A percentile compares a stretch with the other conserved stretches of the same genome.
Evolutionary conservation across 306 rosid genomes (phyloP).

Genomic region (Begonia masoniana): DNA sequence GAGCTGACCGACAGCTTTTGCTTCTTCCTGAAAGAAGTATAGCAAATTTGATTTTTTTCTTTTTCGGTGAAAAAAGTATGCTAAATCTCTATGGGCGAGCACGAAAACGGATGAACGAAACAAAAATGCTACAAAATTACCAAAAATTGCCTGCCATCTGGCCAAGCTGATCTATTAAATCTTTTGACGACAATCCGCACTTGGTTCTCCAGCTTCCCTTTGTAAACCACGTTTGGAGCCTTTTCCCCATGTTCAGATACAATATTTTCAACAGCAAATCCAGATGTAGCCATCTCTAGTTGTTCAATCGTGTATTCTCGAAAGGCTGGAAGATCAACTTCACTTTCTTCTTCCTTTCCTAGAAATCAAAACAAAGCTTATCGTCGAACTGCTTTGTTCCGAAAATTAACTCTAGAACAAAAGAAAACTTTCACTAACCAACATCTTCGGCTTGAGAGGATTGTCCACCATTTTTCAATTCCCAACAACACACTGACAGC

Average conservation of each 20-base stretch:
- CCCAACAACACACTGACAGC: slow-evolving; percentile 35
- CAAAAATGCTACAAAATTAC: slow-evolving; percentile 21
- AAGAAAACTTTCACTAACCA: slow-evolving; percentile 35
- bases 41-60: neutral
- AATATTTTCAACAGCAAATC: slow-evolving; percentile 76
- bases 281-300: slow-evolving; percentile 76
- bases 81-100: neutral
- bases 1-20: slow-evolving; percentile 81
- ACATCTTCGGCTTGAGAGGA: slow-evolving; percentile 26
- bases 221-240: slow-evolving; percentile 93
- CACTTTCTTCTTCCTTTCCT: slow-evolving; percentile 51
- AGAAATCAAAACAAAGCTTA: slow-evolving; percentile 16
- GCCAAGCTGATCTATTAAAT: slow-evolving; percentile 96
- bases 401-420: slow-evolving; percentile 3
- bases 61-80: too few relatives aligned
- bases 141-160: slow-evolving; percentile 81
- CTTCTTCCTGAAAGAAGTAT: slow-evolving; percentile 62
- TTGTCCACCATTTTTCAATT: slow-evolving; percentile 21
- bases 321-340: slow-evolving; percentile 52
- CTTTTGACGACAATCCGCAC: slow-evolving; percentile 78
- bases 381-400: slow-evolving; percentile 13
- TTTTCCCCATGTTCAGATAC: slow-evolving; percentile 98
- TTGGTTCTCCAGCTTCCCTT: slow-evolving; percentile 83
- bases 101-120: neutral
- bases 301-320: slow-evolving; percentile 65